phyloP scores from a whole-genome alignment of 1,284 basidiomycete species.

The Trichosporon inkin region DNA sequence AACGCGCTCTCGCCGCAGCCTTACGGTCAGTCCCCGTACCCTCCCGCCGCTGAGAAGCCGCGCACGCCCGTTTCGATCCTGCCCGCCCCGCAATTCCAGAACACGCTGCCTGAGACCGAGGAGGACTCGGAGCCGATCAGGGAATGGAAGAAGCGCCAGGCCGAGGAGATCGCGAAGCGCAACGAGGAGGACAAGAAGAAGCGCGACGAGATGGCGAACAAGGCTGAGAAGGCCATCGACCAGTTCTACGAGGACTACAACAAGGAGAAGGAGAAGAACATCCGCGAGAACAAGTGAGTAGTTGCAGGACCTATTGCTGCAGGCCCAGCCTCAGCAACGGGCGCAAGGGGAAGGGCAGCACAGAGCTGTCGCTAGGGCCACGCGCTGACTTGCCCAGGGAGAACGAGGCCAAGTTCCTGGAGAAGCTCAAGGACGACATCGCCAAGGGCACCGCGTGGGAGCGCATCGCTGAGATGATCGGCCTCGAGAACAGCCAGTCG shows the following conservation, averaged over 20 bases:
- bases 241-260: constrained; percentile 94
- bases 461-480: constrained; percentile 79
- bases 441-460: constrained; percentile 94
- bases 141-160: constrained; percentile 83
- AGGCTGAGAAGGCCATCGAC: constrained; percentile 90
- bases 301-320: too few relatives aligned
- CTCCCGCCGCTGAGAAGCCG: constrained; percentile 53
- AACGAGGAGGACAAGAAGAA: constrained; percentile 71
- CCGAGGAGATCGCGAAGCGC: constrained; percentile 76
- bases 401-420: constrained; percentile 76
- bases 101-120: constrained; percentile 53
- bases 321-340: too few relatives aligned
- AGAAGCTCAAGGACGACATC: constrained; percentile 68
- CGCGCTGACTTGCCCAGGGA: constrained; percentile 64
- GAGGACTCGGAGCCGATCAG: constrained; percentile 86
- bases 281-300: constrained; percentile 93
- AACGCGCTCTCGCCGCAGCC: constrained; percentile 45
- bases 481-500: constrained; percentile 80
- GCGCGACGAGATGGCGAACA: constrained; percentile 78
- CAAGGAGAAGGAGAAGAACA: constrained; percentile 84
- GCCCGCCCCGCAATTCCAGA: constrained; percentile 53
- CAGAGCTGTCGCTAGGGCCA: too few relatives aligned
- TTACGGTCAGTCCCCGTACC: constrained; percentile 48
- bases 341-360: too few relatives aligned
- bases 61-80: constrained; percentile 60